phyloP scores from a whole-genome alignment of 2,329 filamentous ascomycete species.

The Phaeoacremonium minimum region DNA sequence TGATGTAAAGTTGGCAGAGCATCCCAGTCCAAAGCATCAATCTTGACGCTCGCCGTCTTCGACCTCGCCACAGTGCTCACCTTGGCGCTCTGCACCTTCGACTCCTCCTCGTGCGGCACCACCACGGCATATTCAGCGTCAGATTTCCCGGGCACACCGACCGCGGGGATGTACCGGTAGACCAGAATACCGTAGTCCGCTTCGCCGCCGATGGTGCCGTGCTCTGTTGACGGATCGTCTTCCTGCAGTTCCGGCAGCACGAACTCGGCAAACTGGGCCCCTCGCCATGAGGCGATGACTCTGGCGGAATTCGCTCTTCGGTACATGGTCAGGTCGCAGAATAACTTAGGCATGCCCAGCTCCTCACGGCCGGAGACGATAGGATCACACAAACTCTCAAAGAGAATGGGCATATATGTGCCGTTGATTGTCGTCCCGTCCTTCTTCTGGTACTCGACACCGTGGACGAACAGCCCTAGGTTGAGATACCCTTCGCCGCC shows the following conservation, averaged over 20 bases:
- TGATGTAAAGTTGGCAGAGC: conserved; percentile 58
- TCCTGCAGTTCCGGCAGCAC: conserved; percentile 11
- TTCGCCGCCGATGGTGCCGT: conserved; percentile 19
- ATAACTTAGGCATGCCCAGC: conserved; percentile 51
- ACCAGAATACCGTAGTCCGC: conserved; percentile 12
- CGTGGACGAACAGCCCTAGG: conserved; percentile 47
- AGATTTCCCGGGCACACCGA: conserved; percentile 23
- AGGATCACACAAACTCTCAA: conserved; percentile 47
- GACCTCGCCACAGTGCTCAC: conserved; percentile 26
- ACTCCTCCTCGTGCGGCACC: conserved; percentile 27
- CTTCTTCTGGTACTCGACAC: conserved; percentile 39
- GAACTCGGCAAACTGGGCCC: conserved; percentile 19
- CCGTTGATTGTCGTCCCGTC: conserved; percentile 38
- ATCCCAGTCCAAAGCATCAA: conserved; percentile 47
- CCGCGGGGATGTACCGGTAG: conserved; percentile 7
- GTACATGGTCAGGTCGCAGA: conserved; percentile 32
- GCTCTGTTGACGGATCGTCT: conserved; percentile 12
- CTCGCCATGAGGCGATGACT: conserved; percentile 34
- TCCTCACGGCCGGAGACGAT: conserved; percentile 51
- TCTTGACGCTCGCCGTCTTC: conserved; percentile 35
- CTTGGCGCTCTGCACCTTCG: conserved; percentile 27
- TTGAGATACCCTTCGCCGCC: conserved; percentile 36
- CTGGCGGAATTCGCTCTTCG: conserved; percentile 25
- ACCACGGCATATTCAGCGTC: conserved; percentile 49
- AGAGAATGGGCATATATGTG: conserved; percentile 47